Evolutionary conservation across 768 basidiomycete genomes (phyloP).

Genomic region (Naganishia antarctica): DNA sequence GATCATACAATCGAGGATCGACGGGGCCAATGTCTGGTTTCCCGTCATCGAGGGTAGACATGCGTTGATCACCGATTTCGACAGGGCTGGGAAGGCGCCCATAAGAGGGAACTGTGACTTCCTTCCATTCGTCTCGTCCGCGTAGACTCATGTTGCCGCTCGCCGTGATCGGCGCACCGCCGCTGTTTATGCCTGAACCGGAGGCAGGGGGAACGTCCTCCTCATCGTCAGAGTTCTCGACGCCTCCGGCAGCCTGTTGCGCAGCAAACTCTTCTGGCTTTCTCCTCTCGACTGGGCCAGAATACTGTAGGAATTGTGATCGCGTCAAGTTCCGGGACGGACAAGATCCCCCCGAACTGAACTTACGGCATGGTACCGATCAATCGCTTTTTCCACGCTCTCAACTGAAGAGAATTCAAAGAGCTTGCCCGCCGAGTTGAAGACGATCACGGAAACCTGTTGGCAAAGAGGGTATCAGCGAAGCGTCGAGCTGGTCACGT

Average conservation of each 20-base stretch:
- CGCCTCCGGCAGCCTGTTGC: conserved; percentile 25
- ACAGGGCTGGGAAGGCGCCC: not conserved
- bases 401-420: conserved; percentile 47
- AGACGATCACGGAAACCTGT: conserved; percentile 43
- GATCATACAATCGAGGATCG: conserved; percentile 4
- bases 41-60: not conserved
- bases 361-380: conserved; percentile 45
- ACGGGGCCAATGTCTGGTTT: not conserved
- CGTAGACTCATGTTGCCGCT: conserved; percentile 22
- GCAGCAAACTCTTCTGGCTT: conserved; percentile 46
- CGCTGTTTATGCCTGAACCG: not conserved
- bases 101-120: conserved; percentile 14
- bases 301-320: conserved; percentile 35
- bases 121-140: conserved; percentile 30
- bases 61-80: not conserved
- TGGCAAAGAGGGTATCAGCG: not conserved
- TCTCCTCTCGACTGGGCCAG: conserved; percentile 45
- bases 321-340: not conserved
- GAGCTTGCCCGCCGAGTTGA: conserved; percentile 41
- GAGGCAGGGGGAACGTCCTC: conserved; percentile 30
- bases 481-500: not conserved
- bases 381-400: conserved; percentile 39
- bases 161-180: conserved; percentile 2
- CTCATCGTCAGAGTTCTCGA: conserved; percentile 45
- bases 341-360: not conserved